These are phyloP conservation scores for Aegilops longissima DNA, from an alignment of 176 grass and related monocot genomes.

Conservation along the genomic window DNA sequence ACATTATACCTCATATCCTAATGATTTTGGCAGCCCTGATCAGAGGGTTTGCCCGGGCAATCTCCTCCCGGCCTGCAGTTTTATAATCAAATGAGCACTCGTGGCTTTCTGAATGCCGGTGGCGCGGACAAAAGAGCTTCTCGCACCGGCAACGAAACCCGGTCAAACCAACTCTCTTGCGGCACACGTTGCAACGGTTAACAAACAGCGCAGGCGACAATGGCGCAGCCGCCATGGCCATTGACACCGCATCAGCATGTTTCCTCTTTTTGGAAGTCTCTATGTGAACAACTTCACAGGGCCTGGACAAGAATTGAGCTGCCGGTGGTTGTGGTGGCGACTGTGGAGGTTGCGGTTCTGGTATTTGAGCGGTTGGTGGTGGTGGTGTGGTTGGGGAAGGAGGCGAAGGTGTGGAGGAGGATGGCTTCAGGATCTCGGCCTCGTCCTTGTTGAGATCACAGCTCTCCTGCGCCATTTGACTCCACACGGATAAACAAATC, in stretches of 20 bases:
- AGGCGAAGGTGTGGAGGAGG: conserved; percentile 32
- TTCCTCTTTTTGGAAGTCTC: conserved; percentile 34
- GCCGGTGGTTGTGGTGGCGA: not conserved
- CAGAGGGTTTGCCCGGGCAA: conserved; percentile 37
- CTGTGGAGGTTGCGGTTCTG: conserved; percentile 29
- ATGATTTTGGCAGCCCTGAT: conserved; percentile 53
- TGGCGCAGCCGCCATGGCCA: not conserved
- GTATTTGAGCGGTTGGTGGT: conserved; percentile 26
- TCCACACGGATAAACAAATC: not conserved
- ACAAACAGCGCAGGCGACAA: conserved; percentile 26
- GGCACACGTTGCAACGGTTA: conserved; percentile 44
- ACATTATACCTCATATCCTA: conserved; percentile 55
- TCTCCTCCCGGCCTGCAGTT: conserved; percentile 35
- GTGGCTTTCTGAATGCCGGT: conserved; percentile 52
- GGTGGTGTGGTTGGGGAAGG: conserved; percentile 24
- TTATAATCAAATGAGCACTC: conserved; percentile 55
- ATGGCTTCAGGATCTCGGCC: conserved; percentile 55
- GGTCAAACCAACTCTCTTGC: conserved; percentile 44
- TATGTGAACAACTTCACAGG: conserved; percentile 19
- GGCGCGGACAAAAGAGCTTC: conserved; percentile 40
- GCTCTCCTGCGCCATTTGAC: conserved; percentile 53
- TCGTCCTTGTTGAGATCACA: conserved; percentile 57
- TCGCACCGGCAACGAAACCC: conserved; percentile 45
- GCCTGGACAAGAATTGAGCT: conserved; percentile 31
- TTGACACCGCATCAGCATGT: not conserved